phyloP scores from a whole-genome alignment of 805 yeast species.

The Yamadazyma akitaensis region DNA sequence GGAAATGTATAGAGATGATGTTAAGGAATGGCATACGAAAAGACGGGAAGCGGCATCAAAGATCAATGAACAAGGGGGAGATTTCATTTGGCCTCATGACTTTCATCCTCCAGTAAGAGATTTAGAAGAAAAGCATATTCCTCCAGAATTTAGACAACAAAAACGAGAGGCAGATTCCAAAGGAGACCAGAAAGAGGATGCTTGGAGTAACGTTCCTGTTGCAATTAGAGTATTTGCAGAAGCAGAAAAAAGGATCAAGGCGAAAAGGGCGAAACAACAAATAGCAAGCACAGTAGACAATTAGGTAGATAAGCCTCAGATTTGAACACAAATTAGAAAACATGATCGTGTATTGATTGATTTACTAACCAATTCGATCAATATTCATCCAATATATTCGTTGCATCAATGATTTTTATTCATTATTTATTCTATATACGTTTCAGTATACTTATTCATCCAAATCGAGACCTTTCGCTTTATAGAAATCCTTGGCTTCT shows the following conservation, averaged over 20 bases:
- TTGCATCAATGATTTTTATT: conserved; percentile 1
- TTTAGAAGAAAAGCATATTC: conserved; percentile 32
- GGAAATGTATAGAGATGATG: conserved; percentile 87
- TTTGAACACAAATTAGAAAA: too few relatives aligned
- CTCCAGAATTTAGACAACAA: conserved; percentile 24
- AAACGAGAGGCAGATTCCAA: not conserved
- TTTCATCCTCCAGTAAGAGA: conserved; percentile 38
- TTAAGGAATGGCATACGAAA: conserved; percentile 71
- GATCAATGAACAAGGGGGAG: conserved; percentile 27
- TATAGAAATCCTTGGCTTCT: conserved; percentile 60
- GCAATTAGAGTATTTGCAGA: conserved; percentile 80
- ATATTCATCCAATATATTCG: too few relatives aligned
- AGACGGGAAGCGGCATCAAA: conserved; percentile 54
- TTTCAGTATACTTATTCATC: conserved; percentile 20
- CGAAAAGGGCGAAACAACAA: conserved; percentile 46
- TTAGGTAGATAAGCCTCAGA: conserved; percentile 13
- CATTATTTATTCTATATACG: not conserved
- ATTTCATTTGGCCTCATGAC: conserved; percentile 44
- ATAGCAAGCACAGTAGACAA: conserved; percentile 57
- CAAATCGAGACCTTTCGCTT: conserved; percentile 52
- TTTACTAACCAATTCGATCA: not conserved
- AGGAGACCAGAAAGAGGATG: conserved; percentile 14
- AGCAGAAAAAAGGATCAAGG: conserved; percentile 65
- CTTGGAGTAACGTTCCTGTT: conserved; percentile 59
- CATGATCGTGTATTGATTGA: not conserved